phyloP scores from a whole-genome alignment of 257 asterid species.

The Solanum pinnatisectum region DNA sequence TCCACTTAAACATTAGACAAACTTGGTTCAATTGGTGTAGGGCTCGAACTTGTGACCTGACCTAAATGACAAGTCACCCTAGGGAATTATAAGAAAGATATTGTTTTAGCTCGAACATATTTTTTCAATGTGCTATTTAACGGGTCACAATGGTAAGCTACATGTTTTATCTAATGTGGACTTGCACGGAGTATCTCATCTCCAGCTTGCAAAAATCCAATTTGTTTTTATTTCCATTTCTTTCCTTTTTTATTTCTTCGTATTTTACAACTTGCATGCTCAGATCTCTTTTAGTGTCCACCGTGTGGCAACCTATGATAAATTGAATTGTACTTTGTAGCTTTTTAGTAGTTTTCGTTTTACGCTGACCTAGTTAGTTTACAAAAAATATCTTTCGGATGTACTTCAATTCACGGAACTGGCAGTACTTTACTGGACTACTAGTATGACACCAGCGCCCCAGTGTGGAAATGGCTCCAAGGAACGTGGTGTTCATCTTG shows the following conservation, averaged over 20 bases:
- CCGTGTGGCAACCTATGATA: background rate
- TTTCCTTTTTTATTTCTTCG: background rate
- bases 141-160: background rate
- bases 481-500: background rate
- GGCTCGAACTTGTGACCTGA: background rate
- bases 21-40: background rate
- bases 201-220: background rate
- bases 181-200: background rate
- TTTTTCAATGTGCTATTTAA: background rate
- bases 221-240: background rate
- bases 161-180: background rate
- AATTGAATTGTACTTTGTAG: background rate
- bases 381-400: background rate
- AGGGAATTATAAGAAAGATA: background rate
- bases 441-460: background rate
- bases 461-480: background rate
- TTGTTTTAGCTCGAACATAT: background rate
- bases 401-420: background rate
- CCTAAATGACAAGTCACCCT: background rate
- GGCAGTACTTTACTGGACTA: background rate
- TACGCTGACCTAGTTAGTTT: background rate
- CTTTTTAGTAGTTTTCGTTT: background rate
- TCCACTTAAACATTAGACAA: background rate
- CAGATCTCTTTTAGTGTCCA: background rate
- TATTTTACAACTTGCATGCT: background rate